Evolutionary conservation across 441 rosid species (phyloP).

Genomic region (Lepidium campestre): DNA sequence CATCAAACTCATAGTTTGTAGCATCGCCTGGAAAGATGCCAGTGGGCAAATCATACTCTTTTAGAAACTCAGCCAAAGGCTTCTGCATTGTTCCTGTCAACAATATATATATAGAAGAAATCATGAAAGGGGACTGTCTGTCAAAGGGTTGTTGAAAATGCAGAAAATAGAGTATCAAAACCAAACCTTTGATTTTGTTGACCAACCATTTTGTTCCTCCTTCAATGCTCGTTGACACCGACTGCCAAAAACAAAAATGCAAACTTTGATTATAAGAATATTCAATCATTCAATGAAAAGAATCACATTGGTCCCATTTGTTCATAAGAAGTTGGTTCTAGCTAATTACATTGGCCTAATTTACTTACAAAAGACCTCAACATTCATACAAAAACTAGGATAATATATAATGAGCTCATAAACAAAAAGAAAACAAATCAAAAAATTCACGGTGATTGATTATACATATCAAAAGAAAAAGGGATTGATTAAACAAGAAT

Average conservation of each 20-base stretch:
- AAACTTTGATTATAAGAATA: neutral
- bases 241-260: constrained; percentile 30
- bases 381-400: neutral
- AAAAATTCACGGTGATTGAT: too few relatives aligned
- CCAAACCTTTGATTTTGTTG: constrained; percentile 74
- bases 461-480: too few relatives aligned
- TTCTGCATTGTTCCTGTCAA: constrained; percentile 86
- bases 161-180: neutral
- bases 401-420: too few relatives aligned
- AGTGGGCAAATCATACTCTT: constrained; percentile 64
- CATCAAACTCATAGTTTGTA: constrained; percentile 88
- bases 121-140: neutral
- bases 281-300: neutral
- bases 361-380: neutral
- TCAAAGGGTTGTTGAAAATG: neutral
- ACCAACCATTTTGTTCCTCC: constrained; percentile 94
- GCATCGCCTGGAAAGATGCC: constrained; percentile 94
- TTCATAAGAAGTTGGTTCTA: neutral
- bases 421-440: too few relatives aligned
- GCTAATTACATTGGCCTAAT: neutral
- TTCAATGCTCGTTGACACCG: constrained; percentile 65
- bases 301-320: neutral
- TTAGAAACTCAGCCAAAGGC: constrained; percentile 76
- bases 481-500: neutral
- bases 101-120: too few relatives aligned